These are phyloP conservation scores for Gossypium anomalum DNA, from an alignment of 345 rosid genomes.

Conservation along the genomic window DNA sequence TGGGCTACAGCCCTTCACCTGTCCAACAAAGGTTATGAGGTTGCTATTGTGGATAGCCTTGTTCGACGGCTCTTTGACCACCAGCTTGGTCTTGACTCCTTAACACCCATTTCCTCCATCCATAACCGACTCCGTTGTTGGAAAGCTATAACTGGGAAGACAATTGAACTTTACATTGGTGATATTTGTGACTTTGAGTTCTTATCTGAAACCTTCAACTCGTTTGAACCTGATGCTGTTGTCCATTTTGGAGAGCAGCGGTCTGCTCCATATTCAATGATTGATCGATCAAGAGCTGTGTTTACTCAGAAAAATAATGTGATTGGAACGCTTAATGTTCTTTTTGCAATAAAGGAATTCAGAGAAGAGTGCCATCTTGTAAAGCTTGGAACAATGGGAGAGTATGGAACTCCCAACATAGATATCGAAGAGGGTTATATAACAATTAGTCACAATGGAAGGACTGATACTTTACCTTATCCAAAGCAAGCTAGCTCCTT, in stretches of 20 bases:
- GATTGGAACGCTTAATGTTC: conserved; percentile 89
- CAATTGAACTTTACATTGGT: conserved; percentile 74
- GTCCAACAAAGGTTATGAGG: conserved; percentile 76
- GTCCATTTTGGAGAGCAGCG: conserved; percentile 97
- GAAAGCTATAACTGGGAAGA: conserved; percentile 81
- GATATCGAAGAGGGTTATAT: conserved; percentile 97
- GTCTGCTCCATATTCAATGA: conserved; percentile 97
- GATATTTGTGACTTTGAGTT: conserved; percentile 95
- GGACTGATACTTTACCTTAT: conserved; percentile 90
- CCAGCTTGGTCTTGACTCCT: conserved; percentile 86
- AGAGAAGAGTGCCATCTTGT: conserved; percentile 85
- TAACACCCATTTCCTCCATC: conserved; percentile 84
- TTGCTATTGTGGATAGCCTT: conserved; percentile 80
- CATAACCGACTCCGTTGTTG: conserved; percentile 77
- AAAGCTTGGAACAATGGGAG: conserved; percentile 98
- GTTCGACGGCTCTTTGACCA: conserved; percentile 85
- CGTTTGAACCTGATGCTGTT: conserved; percentile 85
- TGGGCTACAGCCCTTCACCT: conserved; percentile 98
- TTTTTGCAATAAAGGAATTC: conserved; percentile 93
- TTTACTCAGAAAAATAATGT: conserved; percentile 92
- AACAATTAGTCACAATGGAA: conserved; percentile 85
- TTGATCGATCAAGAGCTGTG: conserved; percentile 86
- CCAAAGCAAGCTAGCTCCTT: conserved; percentile 99
- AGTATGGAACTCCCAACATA: conserved; percentile 97
- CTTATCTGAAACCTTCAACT: conserved; percentile 70